phyloP scores from a whole-genome alignment of 257 asterid species.

The Jasminum sambac region DNA sequence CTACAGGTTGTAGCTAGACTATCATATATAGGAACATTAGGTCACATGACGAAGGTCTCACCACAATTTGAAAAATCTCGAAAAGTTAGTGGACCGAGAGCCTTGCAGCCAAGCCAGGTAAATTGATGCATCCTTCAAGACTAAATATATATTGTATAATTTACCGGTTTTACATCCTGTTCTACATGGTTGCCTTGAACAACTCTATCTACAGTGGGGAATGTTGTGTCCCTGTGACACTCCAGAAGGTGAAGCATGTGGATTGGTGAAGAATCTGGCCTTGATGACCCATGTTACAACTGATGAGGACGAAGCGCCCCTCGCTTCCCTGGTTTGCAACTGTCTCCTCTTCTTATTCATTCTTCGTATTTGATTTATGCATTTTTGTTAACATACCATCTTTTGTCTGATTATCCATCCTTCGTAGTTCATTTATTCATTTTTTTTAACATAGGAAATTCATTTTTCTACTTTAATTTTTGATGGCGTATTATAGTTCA shows the following conservation, averaged over 20 bases:
- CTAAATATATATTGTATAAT: not conserved
- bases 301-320: conserved; percentile 87
- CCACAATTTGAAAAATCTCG: conserved; percentile 95
- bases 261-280: conserved; percentile 95
- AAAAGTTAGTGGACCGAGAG: conserved; percentile 98
- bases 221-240: conserved; percentile 99
- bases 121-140: conserved; percentile 18
- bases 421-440: not conserved
- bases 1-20: conserved; percentile 70
- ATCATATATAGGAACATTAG: conserved; percentile 81
- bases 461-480: not conserved
- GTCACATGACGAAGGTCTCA: conserved; percentile 80
- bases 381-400: not conserved
- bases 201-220: conserved; percentile 74
- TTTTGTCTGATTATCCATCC: conserved; percentile 4
- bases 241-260: conserved; percentile 99
- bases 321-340: conserved; percentile 69
- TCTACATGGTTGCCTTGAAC: conserved; percentile 19
- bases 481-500: not conserved
- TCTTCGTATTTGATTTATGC: not conserved
- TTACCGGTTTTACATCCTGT: conserved; percentile 14
- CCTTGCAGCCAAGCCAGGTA: conserved; percentile 98
- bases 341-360: conserved; percentile 14
- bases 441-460: not conserved
- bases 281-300: conserved; percentile 98